Percentiles rank a stretch among this genome's conserved stretches.
phyloP scores from a whole-genome alignment of 2,329 filamentous ascomycete genomes.

The Colletotrichum chrysophilum region DNA sequence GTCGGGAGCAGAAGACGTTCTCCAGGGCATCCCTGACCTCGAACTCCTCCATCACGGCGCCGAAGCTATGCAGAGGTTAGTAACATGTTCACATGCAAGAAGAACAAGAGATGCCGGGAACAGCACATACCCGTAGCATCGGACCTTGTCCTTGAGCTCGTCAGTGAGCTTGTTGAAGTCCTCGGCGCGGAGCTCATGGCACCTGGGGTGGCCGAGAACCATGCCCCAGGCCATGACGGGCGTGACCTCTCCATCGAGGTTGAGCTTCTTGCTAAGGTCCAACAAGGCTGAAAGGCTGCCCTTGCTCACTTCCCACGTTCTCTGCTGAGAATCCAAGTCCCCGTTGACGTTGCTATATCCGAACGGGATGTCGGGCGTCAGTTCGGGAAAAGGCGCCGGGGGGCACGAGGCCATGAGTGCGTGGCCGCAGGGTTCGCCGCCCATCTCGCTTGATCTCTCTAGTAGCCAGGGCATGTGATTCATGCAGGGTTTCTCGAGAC shows the following conservation, averaged over 20 bases:
- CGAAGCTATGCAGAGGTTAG: constrained; percentile 50
- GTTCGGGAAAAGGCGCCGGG: constrained; percentile 64
- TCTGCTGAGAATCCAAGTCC: constrained; percentile 58
- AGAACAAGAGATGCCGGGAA: neutral
- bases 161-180: constrained; percentile 77
- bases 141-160: constrained; percentile 79
- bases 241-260: constrained; percentile 89
- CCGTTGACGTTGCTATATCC: constrained; percentile 46
- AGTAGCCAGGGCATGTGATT: constrained; percentile 84
- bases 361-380: constrained; percentile 58
- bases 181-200: constrained; percentile 66
- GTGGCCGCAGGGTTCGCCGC: constrained; percentile 80
- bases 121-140: constrained; percentile 90
- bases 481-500: constrained; percentile 92
- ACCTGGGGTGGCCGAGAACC: constrained; percentile 74
- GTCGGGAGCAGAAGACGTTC: constrained; percentile 60
- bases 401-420: constrained; percentile 93
- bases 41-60: constrained; percentile 69
- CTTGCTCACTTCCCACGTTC: constrained; percentile 81
- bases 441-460: constrained; percentile 61
- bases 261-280: constrained; percentile 81
- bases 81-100: neutral
- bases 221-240: constrained; percentile 95
- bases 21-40: constrained; percentile 81
- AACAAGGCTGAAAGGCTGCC: constrained; percentile 81